A percentile compares a stretch with the other conserved stretches of the same genome.
phyloP scores from a whole-genome alignment of 352 stramenopile species.

The Pythium volutum region DNA sequence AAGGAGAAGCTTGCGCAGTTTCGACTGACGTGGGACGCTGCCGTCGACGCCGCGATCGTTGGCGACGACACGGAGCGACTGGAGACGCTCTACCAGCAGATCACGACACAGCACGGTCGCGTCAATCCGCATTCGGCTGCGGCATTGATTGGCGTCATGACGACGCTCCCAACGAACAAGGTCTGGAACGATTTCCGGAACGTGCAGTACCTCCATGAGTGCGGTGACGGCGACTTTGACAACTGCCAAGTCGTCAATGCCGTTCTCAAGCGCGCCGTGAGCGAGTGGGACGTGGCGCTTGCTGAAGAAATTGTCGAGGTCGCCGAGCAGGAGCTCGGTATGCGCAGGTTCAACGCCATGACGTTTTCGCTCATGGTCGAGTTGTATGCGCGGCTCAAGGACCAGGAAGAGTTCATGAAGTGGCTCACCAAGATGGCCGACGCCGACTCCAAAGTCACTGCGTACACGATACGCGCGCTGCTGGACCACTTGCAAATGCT shows the following conservation, averaged over 20 bases:
- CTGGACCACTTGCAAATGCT: conserved; percentile 44
- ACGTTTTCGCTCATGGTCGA: conserved; percentile 72
- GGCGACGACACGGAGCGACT: conserved; percentile 48
- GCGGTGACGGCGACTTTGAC: neutral
- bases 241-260: conserved; percentile 53
- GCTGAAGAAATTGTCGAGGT: conserved; percentile 54
- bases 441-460: conserved; percentile 36
- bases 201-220: conserved; percentile 46
- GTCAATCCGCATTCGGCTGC: conserved; percentile 53
- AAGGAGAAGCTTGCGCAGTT: conserved; percentile 31
- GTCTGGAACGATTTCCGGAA: conserved; percentile 55
- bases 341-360: conserved; percentile 57
- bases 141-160: conserved; percentile 41
- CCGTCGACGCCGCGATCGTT: conserved; percentile 43
- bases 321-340: conserved; percentile 32
- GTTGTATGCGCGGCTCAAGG: conserved; percentile 45
- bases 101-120: conserved; percentile 33
- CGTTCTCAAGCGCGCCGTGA: conserved; percentile 52
- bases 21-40: conserved; percentile 66
- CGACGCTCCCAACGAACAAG: conserved; percentile 35
- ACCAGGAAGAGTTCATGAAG: conserved; percentile 40
- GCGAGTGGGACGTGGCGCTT: conserved; percentile 43
- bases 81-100: conserved; percentile 40
- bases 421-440: conserved; percentile 52
- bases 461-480: conserved; percentile 56